Base-by-base conservation (phyloP, 2,329 filamentous ascomycete genomes). In the Hortaea werneckii region DNA sequence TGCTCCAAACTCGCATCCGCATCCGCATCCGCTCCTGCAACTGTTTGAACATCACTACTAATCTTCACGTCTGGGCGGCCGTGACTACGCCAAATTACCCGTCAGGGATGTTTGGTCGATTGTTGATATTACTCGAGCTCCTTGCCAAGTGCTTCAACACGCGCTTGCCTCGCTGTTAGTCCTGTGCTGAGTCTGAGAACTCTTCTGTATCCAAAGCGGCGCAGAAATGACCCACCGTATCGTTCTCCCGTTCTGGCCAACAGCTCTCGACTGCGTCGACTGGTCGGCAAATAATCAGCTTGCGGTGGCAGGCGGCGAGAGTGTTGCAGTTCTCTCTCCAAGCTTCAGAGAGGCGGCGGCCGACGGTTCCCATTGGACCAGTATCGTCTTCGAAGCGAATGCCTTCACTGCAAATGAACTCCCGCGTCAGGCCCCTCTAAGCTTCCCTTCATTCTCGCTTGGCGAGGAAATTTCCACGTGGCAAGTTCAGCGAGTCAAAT, bases 231-330 rank as follows among this genome's bases (percentile, higher is more conserved):
- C 55, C 32, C 42, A 46, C 35, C 44, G 42, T 13, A 41, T 60
- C 38, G 51, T 48, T 2, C 42, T 59, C 6, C 61, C 63, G 26
- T 65, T 72, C 45, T 76, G 70, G 63, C 76, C 77, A 2, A 72
- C 72, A 3, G 72, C 70, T 48, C 60, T 67, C 27, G 65, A 75
- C 53, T 75, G 73, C 41, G 59, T 81, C n/a, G 66, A 70, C 43
- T 82, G 78, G 77, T 80, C 77, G 5, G 60, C 67, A 35, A 76
- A 80, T 53, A 74, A 76, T 40, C 72, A 75, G 41, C 67, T 82
- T 39, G 78, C 77, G 5, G 61, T 80, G 40, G 75, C 74, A 10
- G 72, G 71, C 8, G 73, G 75, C 43, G 77, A 80, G 54, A 64
- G 69, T 50, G 68, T 80, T 12, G 68, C 77, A 37, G 64, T 80